Evolutionary conservation across 2,329 filamentous ascomycete species (phyloP), one percentile per base, ranked within the genome.

Genomic region (Berkeleyomyces basicola): DNA sequence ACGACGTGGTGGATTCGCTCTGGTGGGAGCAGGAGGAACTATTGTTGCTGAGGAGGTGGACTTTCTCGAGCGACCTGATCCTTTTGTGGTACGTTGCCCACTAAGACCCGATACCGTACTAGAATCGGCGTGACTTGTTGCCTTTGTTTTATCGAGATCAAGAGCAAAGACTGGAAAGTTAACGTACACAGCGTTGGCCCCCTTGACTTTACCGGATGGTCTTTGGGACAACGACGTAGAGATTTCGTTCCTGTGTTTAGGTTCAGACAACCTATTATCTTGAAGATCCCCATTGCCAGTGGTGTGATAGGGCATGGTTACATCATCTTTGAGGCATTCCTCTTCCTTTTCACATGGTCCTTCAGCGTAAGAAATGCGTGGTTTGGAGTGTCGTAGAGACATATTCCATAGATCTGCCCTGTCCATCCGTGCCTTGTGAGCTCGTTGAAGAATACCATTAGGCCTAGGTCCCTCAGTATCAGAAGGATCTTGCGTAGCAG

Each of bases 111-210:
- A 37, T 46, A 11, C 43, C 9, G 43, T 46, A 46, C 16, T n/a
- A n/a, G 43, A 46, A 46, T 7, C 43, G 16, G 43, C 14, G 11
- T 46, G 11, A 14, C 14, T 14, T n/a, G 7, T 16, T 23, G 23
- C 23, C 23, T 23, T 23, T 23, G 23, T 23, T 23, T 23, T 23
- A 23, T 23, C 23, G 23, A 23, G 23, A 23, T 23, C 23, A 23
- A 23, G 23, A 23, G 23, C 23, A 23, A 23, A 23, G 23, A 23
- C 23, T 23, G 23, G 23, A 11, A 62, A 59, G n/a, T 70, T 70
- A 61, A 79, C 79, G 67, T 68, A 72, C 63, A 68, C 71, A 51
- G 71, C 70, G 58, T 72, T 70, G 36, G 71, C 66, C 23, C 23
- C 23, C 23, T 23, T 23, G 23, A 23, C 2, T 23, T 23, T 23